A percentile compares a stretch with the other conserved stretches of the same genome.
phyloP scores from a whole-genome alignment of 441 rosid species.

The Metrosideros polymorpha region DNA sequence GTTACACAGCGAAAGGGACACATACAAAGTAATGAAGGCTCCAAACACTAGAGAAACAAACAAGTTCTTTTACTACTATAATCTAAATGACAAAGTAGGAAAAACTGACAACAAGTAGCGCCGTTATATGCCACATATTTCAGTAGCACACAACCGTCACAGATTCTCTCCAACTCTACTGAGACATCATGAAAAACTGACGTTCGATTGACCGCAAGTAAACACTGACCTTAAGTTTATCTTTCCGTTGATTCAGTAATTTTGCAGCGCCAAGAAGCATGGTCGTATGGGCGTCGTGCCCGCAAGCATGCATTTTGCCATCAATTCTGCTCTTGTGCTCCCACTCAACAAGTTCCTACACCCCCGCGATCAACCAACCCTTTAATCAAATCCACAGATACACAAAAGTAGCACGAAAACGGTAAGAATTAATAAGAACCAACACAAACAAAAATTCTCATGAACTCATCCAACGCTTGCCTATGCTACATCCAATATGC shows the following conservation, averaged over 20 bases:
- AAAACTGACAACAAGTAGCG: background rate
- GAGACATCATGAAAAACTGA: background rate
- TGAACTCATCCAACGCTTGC: background rate
- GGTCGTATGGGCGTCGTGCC: slow-evolving; percentile 69
- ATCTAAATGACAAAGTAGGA: background rate
- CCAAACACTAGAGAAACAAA: background rate
- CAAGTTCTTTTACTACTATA: background rate
- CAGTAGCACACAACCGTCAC: background rate
- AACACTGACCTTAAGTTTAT: slow-evolving; percentile 40
- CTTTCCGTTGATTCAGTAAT: slow-evolving; percentile 57
- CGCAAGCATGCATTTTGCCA: slow-evolving; percentile 79
- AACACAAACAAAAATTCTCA: background rate
- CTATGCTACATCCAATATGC: background rate
- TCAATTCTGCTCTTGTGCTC: slow-evolving; percentile 68
- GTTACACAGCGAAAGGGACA: background rate
- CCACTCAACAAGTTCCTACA: slow-evolving; percentile 77
- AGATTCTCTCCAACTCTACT: background rate
- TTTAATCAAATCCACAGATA: background rate
- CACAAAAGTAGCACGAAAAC: background rate
- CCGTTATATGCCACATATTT: background rate
- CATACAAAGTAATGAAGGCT: background rate
- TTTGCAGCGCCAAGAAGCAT: slow-evolving; percentile 93
- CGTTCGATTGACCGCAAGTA: background rate
- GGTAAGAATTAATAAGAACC: background rate
- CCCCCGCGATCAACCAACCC: background rate